Base-by-base conservation (phyloP, 2,329 filamentous ascomycete genomes). In the Colletotrichum paranaense region DNA sequence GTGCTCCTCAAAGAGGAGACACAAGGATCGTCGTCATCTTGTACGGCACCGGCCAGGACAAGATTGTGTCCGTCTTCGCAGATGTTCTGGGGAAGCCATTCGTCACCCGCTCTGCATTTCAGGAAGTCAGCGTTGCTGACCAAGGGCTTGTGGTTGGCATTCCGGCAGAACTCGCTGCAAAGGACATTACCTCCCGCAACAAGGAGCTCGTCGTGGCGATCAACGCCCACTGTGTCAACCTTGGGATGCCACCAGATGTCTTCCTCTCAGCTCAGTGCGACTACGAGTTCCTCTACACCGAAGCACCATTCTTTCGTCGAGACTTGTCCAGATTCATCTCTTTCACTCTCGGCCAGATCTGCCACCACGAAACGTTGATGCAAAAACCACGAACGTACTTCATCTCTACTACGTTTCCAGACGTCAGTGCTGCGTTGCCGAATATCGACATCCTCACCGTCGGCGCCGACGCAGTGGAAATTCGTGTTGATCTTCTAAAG, bases 381-480 rank as follows among this genome's bases (percentile, higher is more conserved):
- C 90, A 92, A 63, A 97, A 97, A 80, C 88, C 90, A 53, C 89
- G 94, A 78, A 97, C 94, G 0, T 95, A 94, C 77, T 92, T 97
- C 79, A 95, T 97, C 76, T 97, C 94, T 5, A 97, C 94, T 1
- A 97, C 95, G 0, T 97, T 97, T 76, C 93, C 94, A 0, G 94
- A 97, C 80, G 93, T 97, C 9, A 92, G 92, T 74, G 92, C 93
- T 4, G 94, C 94, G 9, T 85, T 97, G 59, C 93, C 94, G 1
- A 97, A 97, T 79, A 88, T 97, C 72, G 94, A 97, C 81, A 97
- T 97, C 65, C 84, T 97, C 57, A 97, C 94, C 0, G 94, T 97
- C 4, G 95, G 95, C 49, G 92, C 94, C 19, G 94, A 97, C 82
- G 94, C 94, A 0, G 92, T 97, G 55, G 95, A 97, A 81, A 89